Evolutionary conservation across 2,329 filamentous ascomycete species (phyloP).

Genomic region (Akanthomyces dipterigenus): DNA sequence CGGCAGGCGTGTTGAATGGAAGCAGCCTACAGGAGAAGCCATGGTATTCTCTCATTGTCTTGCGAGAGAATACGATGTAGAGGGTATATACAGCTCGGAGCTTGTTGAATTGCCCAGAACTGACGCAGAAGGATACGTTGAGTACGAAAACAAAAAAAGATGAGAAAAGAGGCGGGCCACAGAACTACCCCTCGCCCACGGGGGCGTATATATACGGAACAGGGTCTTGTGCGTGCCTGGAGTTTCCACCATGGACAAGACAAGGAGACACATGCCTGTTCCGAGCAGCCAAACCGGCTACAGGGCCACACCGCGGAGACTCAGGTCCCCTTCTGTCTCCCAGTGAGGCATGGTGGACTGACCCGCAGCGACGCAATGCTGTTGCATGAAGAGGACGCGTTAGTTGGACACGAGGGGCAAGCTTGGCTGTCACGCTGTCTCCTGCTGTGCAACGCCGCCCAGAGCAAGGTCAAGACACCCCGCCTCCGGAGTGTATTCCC

Average conservation of each 20-base stretch:
- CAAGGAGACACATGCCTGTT: constrained; percentile 2
- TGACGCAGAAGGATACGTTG: constrained; percentile 21
- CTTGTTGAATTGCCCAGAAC: constrained; percentile 26
- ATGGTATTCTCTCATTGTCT: constrained; percentile 63
- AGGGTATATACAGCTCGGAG: constrained; percentile 18
- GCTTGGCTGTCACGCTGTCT: neutral
- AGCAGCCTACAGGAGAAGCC: constrained; percentile 52
- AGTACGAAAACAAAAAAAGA: constrained; percentile 14
- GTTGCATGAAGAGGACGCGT: neutral
- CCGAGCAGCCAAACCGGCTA: neutral
- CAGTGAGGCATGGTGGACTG: neutral
- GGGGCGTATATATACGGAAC: constrained; percentile 14
- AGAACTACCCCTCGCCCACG: constrained; percentile 4
- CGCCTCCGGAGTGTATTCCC: constrained; percentile 3
- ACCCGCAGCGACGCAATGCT: constrained; percentile 4
- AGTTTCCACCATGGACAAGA: constrained; percentile 13
- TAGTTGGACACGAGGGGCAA: constrained; percentile 1
- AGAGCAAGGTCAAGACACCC: neutral
- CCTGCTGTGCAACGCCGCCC: neutral
- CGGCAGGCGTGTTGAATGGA: neutral
- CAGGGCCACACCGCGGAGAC: neutral
- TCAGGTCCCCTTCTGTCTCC: neutral
- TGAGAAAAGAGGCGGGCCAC: constrained; percentile 15
- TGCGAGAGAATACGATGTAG: constrained; percentile 26
- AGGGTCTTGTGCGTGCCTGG: constrained; percentile 7